Evolutionary conservation across 257 asterid genomes (phyloP).

Genomic region (Capsicum baccatum): DNA sequence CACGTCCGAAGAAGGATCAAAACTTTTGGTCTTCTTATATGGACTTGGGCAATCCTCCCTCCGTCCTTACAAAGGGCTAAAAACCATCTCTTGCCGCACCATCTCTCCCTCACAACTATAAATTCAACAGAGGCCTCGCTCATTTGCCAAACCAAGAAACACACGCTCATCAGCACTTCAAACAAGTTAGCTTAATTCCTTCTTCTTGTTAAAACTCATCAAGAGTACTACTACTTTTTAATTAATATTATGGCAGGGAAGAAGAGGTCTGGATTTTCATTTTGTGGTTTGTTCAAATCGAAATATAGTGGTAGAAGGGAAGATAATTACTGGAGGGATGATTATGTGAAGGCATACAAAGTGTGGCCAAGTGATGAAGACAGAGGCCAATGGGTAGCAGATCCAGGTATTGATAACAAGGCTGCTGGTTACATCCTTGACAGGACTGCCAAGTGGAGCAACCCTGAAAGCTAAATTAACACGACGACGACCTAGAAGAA

Average conservation of each 20-base stretch:
- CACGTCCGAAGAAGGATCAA: too few species aligned
- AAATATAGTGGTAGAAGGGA: constrained; percentile 24
- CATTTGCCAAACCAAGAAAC: constrained; percentile 30
- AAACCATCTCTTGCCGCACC: neutral
- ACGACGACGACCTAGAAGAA: too few species aligned
- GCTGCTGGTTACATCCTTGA: constrained; percentile 61
- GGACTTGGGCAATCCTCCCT: too few species aligned
- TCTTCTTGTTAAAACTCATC: too few species aligned
- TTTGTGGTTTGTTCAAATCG: constrained; percentile 56
- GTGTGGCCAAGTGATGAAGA: constrained; percentile 86
- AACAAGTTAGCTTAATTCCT: too few species aligned
- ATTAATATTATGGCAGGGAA: constrained; percentile 54
- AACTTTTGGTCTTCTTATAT: too few species aligned
- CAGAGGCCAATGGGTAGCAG: constrained; percentile 80
- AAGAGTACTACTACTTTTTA: too few species aligned
- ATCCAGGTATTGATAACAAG: constrained; percentile 71
- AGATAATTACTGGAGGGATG: constrained; percentile 43
- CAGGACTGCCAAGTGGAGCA: constrained; percentile 61
- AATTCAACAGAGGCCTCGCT: constrained; percentile 41
- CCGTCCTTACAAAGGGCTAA: too few species aligned
- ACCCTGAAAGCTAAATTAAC: constrained; percentile 32
- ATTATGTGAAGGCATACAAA: constrained; percentile 66
- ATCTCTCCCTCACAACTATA: constrained; percentile 40
- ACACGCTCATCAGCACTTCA: constrained; percentile 13
- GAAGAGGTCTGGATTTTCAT: constrained; percentile 47